A percentile compares a stretch with the other conserved stretches of the same genome.
Conservation (phyloP, 2,329 filamentous ascomycete species). For the Fusarium mangiferae region DNA sequence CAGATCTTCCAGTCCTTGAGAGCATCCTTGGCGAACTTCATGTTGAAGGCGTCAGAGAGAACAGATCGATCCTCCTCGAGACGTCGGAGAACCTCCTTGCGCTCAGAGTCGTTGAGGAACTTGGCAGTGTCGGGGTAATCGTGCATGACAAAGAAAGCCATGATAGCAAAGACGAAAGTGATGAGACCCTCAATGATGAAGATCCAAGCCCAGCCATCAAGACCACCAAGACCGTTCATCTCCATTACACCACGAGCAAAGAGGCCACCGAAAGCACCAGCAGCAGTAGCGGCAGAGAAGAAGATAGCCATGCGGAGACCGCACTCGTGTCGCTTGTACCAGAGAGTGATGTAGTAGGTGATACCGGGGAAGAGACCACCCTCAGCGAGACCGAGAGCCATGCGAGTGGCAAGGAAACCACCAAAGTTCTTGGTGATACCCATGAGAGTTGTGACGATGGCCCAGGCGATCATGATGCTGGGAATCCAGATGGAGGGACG, state of each 20-base stretch:
- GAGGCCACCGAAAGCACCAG: constrained; percentile 71
- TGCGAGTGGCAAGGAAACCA: constrained; percentile 60
- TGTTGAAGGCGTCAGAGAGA: constrained; percentile 66
- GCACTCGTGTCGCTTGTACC: constrained; percentile 69
- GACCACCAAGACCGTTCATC: constrained; percentile 62
- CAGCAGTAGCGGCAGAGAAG: constrained; percentile 65
- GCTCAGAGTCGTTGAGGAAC: constrained; percentile 59
- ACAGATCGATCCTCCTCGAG: constrained; percentile 56
- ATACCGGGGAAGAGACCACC: constrained; percentile 72
- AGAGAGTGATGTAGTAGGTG: constrained; percentile 68
- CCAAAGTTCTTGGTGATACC: constrained; percentile 62
- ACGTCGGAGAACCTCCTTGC: constrained; percentile 54
- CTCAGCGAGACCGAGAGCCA: constrained; percentile 61
- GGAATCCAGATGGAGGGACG: constrained; percentile 64
- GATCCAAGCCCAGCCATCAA: constrained; percentile 80
- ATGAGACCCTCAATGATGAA: constrained; percentile 75
- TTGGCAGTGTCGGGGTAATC: constrained; percentile 67
- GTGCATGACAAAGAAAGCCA: constrained; percentile 63
- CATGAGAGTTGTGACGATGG: constrained; percentile 57
- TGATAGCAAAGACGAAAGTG: constrained; percentile 57
- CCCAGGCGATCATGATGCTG: constrained; percentile 65
- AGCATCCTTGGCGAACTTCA: constrained; percentile 65
- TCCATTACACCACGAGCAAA: constrained; percentile 69
- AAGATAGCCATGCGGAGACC: constrained; percentile 71
- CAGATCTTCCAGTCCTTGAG: constrained; percentile 68